Base-by-base conservation (phyloP, 768 basidiomycete genomes). In the Suillus tomentosus region DNA sequence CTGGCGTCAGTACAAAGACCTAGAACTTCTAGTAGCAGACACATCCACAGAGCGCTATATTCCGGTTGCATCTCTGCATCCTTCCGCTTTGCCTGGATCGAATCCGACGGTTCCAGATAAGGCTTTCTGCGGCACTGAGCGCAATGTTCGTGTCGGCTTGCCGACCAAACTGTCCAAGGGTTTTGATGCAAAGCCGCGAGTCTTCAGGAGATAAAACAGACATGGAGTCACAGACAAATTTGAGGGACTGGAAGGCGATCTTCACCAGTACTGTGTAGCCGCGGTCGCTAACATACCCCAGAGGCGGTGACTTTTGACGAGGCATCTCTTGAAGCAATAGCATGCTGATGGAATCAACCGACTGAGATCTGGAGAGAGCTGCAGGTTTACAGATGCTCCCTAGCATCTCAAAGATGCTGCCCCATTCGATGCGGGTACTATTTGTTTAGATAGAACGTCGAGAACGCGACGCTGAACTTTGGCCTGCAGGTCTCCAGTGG, bases 81-180 rank as follows among this genome's bases (percentile, higher is more conserved):
- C 67, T 89, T 89, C 24, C 92, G 84, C 72, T 93, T 91, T 9
- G 89, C 85, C 71, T 96, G 95, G 42, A 99, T 93, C 1, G 94
- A 91, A 72, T 99, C 96, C 0, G 96, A 97, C 0, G 99, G 65
- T 92, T 91, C 96, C 96, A 99, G 5, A 99, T 80, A 4, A 98
- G 78, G 60, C 94, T 95, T 63, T 94, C 94, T 0, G 95, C 94
- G 0, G 94, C 94, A 0, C 96, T 96, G 61, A 99, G 79, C 1
- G 95, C 93, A 63, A 99, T 96, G 70, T 98, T 99, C 47, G 96
- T 95, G 67, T 98, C 96, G 0, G 87, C 84, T 70, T 99, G 96
- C 15, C 89, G 85, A 9, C 96, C 95, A 76, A 96, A 99, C 62
- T 90, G 89, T 5, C 94, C 93, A 0, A 99, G 81, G 5, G 96